Evolutionary conservation across 108 stramenopile species (phyloP).

Genomic region (Skeletonema potamos): DNA sequence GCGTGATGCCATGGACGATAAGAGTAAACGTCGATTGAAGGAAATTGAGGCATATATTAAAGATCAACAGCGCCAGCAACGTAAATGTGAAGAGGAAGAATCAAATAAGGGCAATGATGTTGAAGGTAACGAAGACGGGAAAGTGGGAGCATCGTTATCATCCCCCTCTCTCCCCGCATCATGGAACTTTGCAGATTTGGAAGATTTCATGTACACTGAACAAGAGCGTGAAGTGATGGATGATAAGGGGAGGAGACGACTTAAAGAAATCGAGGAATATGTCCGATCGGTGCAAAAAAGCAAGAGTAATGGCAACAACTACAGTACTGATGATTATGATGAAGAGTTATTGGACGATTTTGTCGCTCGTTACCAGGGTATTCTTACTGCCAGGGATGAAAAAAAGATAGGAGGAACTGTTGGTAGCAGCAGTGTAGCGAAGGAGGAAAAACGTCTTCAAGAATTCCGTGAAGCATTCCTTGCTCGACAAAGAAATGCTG

Average conservation of each 20-base stretch:
- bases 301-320: not conserved
- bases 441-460: not conserved
- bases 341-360: constrained; percentile 8
- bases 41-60: not conserved
- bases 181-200: not conserved
- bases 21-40: not conserved
- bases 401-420: not conserved
- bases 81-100: not conserved
- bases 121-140: no score
- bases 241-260: not conserved
- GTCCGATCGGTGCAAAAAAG: not conserved
- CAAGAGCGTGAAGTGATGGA: not conserved
- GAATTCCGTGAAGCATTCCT: constrained; percentile 2
- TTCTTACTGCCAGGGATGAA: not conserved
- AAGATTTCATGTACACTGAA: not conserved
- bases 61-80: not conserved
- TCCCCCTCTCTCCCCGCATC: not conserved
- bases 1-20: not conserved
- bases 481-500: not conserved
- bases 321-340: not conserved
- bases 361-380: not conserved
- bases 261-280: not conserved
- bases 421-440: not conserved
- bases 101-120: not conserved
- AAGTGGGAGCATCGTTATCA: not conserved